These are phyloP conservation scores for Alternaria viburni DNA, from an alignment of 2,329 filamentous ascomycete genomes.

Conservation along the genomic window DNA sequence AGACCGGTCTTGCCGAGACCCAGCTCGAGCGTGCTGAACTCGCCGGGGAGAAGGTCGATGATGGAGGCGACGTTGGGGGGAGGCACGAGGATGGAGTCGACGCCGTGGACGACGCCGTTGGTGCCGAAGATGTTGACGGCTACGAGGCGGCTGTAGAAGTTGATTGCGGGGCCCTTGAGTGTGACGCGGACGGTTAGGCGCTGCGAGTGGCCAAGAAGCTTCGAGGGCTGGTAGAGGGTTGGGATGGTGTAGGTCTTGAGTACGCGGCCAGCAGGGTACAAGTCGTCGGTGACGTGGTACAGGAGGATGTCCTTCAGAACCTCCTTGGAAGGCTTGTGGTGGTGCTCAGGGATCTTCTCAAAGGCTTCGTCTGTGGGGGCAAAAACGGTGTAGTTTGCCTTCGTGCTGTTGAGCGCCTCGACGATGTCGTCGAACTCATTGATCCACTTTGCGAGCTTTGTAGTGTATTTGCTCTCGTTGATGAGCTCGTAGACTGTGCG, in stretches of 20 bases:
- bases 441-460: conserved; percentile 77
- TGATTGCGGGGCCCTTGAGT: conserved; percentile 70
- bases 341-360: conserved; percentile 64
- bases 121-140: conserved; percentile 73
- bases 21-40: conserved; percentile 80
- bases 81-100: conserved; percentile 77
- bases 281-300: conserved; percentile 76
- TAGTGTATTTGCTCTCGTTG: conserved; percentile 75
- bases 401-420: conserved; percentile 74
- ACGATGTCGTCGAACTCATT: conserved; percentile 75
- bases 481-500: conserved; percentile 83
- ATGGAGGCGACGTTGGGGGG: conserved; percentile 71
- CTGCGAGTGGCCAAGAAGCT: conserved; percentile 62
- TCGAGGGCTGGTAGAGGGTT: conserved; percentile 56
- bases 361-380: conserved; percentile 81
- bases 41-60: conserved; percentile 67
- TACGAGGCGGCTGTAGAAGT: conserved; percentile 77
- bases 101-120: conserved; percentile 81
- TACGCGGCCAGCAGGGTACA: conserved; percentile 71
- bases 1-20: conserved; percentile 78
- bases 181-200: conserved; percentile 73
- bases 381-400: conserved; percentile 79
- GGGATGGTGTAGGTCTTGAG: conserved; percentile 76
- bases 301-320: conserved; percentile 70
- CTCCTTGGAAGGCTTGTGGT: conserved; percentile 71